Evolutionary conservation across 495 filamentous ascomycete genomes (phyloP), one percentile per base, ranked within the genome.

Genomic region (Aspergillus funiculosus): DNA sequence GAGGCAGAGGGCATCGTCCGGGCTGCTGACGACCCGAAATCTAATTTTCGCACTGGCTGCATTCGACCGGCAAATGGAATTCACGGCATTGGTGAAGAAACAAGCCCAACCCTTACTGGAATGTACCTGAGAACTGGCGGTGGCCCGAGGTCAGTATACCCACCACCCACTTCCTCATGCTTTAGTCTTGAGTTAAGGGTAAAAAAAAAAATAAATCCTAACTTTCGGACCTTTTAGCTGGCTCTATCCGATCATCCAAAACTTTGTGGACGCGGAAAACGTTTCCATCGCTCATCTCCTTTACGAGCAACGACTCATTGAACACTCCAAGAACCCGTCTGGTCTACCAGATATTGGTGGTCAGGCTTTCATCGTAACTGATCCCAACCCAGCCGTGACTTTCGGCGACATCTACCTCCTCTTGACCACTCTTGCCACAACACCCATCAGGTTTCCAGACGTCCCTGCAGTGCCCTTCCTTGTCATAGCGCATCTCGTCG

Each of bases 1-100:
- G 72, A 75, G 36, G 70, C 73, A n/a, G 78, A 80, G 56, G 56
- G 63, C 8, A 46, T 77, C 7, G 63, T 82, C 25, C 68, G 69
- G 30, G 53, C 51, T n/a, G 68, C 72, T 8, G 73, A 80, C 48
- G 37, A 59, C 8, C 51, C 57, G 4, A 38, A 41, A 5, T 48
- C 49, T 2, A 60, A 58, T 5, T 78, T 82, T 54, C 71, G 76
- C 6, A 82, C 78, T 0, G 77, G 78, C 5, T 63, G 69, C 37
- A 72, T 82, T 51, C 68, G 78, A 2, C 78, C 78, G 3, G 66
- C 72, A 17, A 81, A 80, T 52, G 75, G 72, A 10, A 73, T 82
- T 43, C 80, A 80, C 39, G 78, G 78, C 10, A 69, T 78, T 39
- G 75, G 75, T 2, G 74, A 61, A 5, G 73, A 78, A 50, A 68